These are phyloP conservation scores for Suillus discolor DNA, from an alignment of 768 basidiomycete genomes.

Conservation along the genomic window DNA sequence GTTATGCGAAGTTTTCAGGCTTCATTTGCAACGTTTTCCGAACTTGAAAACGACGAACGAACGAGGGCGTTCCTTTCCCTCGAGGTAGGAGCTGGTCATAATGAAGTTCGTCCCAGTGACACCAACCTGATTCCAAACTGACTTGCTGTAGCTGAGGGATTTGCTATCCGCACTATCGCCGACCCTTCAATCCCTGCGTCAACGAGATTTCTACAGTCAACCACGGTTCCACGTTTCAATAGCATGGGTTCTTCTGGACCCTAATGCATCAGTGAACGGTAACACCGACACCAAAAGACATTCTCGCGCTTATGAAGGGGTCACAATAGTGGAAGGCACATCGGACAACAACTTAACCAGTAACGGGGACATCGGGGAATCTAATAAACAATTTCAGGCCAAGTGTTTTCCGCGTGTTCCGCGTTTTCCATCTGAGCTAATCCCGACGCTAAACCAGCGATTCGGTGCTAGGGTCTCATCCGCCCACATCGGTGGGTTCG, in stretches of 20 bases:
- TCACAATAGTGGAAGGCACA: neutral
- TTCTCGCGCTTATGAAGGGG: too few species aligned
- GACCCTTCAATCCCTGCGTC: conserved; percentile 58
- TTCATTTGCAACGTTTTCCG: conserved; percentile 73
- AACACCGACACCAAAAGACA: neutral
- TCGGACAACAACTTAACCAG: neutral
- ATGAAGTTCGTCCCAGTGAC: conserved; percentile 52
- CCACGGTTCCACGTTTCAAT: conserved; percentile 91
- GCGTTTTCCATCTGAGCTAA: conserved; percentile 48
- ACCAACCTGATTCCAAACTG: conserved; percentile 2
- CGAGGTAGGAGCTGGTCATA: conserved; percentile 84
- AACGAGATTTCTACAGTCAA: conserved; percentile 76
- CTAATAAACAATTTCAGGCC: neutral
- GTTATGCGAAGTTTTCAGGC: conserved; percentile 57
- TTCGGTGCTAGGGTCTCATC: conserved; percentile 45
- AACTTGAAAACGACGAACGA: conserved; percentile 77
- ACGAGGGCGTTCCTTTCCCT: conserved; percentile 81
- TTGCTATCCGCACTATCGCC: conserved; percentile 62
- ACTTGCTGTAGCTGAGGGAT: conserved; percentile 52
- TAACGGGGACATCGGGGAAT: neutral
- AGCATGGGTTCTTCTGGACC: conserved; percentile 78
- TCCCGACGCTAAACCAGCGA: conserved; percentile 51
- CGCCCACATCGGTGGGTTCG: conserved; percentile 50
- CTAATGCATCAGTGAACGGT: conserved; percentile 6
- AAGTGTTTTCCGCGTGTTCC: conserved; percentile 49